Evolutionary conservation across 371 early-diverging fungal genomes (phyloP), one percentile per base, ranked within the genome.

Genomic region (Haplosporangium sp.): DNA sequence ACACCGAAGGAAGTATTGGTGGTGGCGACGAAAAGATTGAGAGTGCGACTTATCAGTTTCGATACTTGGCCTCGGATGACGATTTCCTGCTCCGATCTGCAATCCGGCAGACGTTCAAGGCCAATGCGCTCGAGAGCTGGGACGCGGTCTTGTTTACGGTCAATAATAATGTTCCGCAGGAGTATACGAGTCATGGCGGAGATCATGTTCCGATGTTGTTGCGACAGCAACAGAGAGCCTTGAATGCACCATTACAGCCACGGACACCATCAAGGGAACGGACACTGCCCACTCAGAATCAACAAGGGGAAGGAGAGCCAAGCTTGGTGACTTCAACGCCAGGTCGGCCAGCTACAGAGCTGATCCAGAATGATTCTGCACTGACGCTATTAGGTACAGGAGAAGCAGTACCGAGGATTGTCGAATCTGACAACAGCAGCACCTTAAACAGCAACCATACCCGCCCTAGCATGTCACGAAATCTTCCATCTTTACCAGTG

Each of bases 61-160:
- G 58, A 20, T 90, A 84, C 74, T 82, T 89, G 59, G 93, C 89
- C 2, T 87, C 91, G 21, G 95, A 95, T 74, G 93, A 94, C 77
- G 95, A 95, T 68, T 95, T 91, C 68, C 79, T 95, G 20, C 86
- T 94, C 81, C 86, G 90, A 45, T 74, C 89, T 5, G 55, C 81
- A 0, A 77, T 92, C 18, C 84, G 95, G 56, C 87, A 91, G 23
- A 88, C 83, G 68, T 95, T 95, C 76, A 89, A 89, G 64, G 66
- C 71, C 48, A 91, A 92, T 68, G 91, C 94, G 1, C 80, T 94
- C 20, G 92, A 92, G 59, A 62, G 83, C 9, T 83, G 85, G 52
- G 95, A 95, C 56, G 88, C 92, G 7, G 87, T 94, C 40, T 73
- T 95, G 46, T 95, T 95, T 55, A 76, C 82, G 6, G 74, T 82